phyloP scores from a whole-genome alignment of 768 basidiomycete genomes.

The Leucocoprinus sp. region DNA sequence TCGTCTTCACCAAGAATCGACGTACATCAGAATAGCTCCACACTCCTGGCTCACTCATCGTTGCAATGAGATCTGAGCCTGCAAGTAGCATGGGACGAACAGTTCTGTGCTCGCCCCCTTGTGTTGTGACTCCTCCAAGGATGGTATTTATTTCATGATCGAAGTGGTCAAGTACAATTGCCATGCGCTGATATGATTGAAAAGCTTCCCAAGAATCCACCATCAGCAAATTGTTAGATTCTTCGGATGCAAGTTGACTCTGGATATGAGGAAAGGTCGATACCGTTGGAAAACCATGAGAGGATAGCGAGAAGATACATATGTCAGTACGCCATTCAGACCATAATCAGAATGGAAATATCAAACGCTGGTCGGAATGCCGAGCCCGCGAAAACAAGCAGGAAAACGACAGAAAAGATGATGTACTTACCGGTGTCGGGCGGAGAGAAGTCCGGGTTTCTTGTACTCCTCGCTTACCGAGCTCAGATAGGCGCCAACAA shows the following conservation, averaged over 20 bases:
- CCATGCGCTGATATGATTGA: conserved; percentile 91
- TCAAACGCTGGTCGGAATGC: too few species aligned
- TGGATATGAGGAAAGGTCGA: conserved; percentile 28
- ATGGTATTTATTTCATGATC: conserved; percentile 88
- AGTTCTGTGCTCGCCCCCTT: conserved; percentile 65
- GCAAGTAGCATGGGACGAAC: conserved; percentile 91
- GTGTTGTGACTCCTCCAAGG: conserved; percentile 67
- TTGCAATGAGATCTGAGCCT: conserved; percentile 95
- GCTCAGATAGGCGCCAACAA: conserved; percentile 92
- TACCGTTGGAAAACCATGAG: conserved; percentile 14
- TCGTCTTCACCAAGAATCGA: conserved; percentile 16
- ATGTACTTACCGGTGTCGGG: conserved; percentile 71
- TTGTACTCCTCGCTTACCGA: conserved; percentile 96
- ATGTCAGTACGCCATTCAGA: conserved; percentile 16
- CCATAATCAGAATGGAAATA: conserved; percentile 12
- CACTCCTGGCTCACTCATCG: conserved; percentile 97
- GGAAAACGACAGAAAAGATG: not conserved
- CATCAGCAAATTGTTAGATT: conserved; percentile 93
- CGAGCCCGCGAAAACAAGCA: too few species aligned
- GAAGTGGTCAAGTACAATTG: conserved; percentile 95
- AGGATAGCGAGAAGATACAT: too few species aligned
- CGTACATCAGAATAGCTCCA: conserved; percentile 93
- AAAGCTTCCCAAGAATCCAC: conserved; percentile 97
- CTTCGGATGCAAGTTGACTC: conserved; percentile 81
- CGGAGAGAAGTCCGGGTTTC: conserved; percentile 88